phyloP scores from a whole-genome alignment of 2,329 filamentous ascomycete species.

The Fusarium aywerte region DNA sequence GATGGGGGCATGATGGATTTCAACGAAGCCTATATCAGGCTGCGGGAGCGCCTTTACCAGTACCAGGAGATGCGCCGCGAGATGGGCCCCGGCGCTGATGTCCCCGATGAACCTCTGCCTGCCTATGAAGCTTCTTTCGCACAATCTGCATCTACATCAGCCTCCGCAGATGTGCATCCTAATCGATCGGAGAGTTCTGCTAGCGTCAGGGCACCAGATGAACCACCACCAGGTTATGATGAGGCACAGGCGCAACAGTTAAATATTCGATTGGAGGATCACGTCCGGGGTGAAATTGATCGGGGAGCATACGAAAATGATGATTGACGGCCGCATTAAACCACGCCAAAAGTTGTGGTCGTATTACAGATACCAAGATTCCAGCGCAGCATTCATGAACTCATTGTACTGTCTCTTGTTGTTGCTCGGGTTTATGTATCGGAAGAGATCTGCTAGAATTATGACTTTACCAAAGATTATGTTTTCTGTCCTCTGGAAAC shows the following conservation, averaged over 20 bases:
- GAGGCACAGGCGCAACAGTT: slow-evolving; percentile 82
- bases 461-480: slow-evolving; percentile 4
- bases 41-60: slow-evolving; percentile 85
- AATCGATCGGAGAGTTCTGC: slow-evolving; percentile 52
- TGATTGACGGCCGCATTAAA: slow-evolving; percentile 40
- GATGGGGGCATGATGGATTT: slow-evolving; percentile 97
- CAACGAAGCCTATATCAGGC: slow-evolving; percentile 80
- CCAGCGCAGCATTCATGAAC: slow-evolving; percentile 36
- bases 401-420: slow-evolving; percentile 35
- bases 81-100: slow-evolving; percentile 69
- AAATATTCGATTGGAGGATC: slow-evolving; percentile 71
- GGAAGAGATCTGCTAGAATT: slow-evolving; percentile 26
- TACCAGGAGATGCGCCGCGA: slow-evolving; percentile 79
- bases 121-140: slow-evolving; percentile 76
- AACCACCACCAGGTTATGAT: slow-evolving; percentile 91
- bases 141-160: slow-evolving; percentile 45
- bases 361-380: slow-evolving; percentile 41
- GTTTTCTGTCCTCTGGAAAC: background rate
- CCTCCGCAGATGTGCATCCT: slow-evolving; percentile 41
- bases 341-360: slow-evolving; percentile 34
- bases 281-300: slow-evolving; percentile 79
- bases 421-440: slow-evolving; percentile 12
- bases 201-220: slow-evolving; percentile 65
- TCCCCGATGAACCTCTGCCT: slow-evolving; percentile 87
- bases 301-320: slow-evolving; percentile 54